Conservation (phyloP, 2,329 filamentous ascomycete species). For the Pseudocercospora vitis region DNA sequence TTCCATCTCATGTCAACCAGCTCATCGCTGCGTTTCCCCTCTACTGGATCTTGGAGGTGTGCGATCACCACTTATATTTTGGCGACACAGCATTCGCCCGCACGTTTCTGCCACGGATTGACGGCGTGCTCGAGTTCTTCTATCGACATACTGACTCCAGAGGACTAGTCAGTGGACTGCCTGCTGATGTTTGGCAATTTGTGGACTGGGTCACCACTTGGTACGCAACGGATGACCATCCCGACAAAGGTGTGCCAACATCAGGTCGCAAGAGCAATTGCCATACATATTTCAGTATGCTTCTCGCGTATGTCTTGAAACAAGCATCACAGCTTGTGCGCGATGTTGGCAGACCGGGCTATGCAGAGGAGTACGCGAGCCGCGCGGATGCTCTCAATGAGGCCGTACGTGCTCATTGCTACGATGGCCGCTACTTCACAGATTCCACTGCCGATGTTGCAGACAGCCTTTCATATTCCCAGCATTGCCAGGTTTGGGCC, state of each 20-base stretch:
- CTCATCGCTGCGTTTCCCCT: conserved; percentile 43
- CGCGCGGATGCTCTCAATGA: conserved; percentile 30
- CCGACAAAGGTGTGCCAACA: conserved; percentile 44
- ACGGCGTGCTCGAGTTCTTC: conserved; percentile 41
- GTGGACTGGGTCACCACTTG: conserved; percentile 39
- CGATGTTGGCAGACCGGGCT: conserved; percentile 38
- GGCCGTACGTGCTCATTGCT: conserved; percentile 37
- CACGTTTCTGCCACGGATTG: conserved; percentile 37
- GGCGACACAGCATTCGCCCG: conserved; percentile 36
- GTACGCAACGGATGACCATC: conserved; percentile 32
- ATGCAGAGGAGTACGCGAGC: conserved; percentile 36
- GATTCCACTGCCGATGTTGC: conserved; percentile 38
- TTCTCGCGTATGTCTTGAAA: conserved; percentile 43
- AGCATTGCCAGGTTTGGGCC: conserved; percentile 43
- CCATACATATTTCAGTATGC: conserved; percentile 45
- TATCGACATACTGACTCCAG: conserved; percentile 31
- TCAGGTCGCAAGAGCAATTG: conserved; percentile 40
- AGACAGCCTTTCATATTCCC: conserved; percentile 34
- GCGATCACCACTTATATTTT: conserved; percentile 42
- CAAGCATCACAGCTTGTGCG: conserved; percentile 38
- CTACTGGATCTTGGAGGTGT: conserved; percentile 42
- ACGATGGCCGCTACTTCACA: conserved; percentile 35
- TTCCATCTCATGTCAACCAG: conserved; percentile 41
- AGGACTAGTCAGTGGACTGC: conserved; percentile 34
- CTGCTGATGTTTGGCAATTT: conserved; percentile 39